Evolutionary conservation across 371 early-diverging fungal species (phyloP).

Genomic region (Mucor velutinosus): DNA sequence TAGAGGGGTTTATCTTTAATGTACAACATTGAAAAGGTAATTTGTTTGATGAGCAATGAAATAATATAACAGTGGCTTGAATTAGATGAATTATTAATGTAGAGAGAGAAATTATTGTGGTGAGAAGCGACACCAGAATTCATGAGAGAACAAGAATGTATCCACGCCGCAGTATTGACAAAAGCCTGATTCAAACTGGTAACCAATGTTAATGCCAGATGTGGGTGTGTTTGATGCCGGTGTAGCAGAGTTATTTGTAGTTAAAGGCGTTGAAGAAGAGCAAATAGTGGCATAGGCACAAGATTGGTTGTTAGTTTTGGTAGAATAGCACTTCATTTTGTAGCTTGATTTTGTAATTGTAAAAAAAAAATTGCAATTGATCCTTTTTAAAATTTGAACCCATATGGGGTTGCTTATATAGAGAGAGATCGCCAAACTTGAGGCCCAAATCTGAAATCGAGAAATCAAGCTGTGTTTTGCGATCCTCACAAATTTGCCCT

Average conservation of each 20-base stretch:
- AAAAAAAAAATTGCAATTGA: background rate
- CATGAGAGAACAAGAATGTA: conserved; percentile 6
- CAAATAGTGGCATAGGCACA: background rate
- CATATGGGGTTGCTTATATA: background rate
- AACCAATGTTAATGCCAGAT: background rate
- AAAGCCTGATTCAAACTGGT: conserved; percentile 5
- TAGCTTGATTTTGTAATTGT: background rate
- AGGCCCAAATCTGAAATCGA: background rate
- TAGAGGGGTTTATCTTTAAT: background rate
- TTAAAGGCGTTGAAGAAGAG: background rate
- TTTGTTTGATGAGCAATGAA: background rate
- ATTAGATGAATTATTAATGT: background rate
- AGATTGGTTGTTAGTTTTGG: background rate
- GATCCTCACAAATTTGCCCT: background rate
- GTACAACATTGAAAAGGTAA: background rate
- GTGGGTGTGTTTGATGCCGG: background rate
- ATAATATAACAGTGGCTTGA: background rate
- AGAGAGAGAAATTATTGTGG: background rate
- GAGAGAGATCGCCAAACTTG: background rate
- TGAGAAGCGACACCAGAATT: background rate
- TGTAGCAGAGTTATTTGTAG: background rate
- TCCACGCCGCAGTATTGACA: conserved; percentile 24
- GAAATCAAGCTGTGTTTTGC: background rate
- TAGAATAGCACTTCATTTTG: background rate
- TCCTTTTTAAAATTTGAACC: background rate